Evolutionary conservation across 192 early-diverging fungal species (phyloP).

Genomic region (Entomortierella parvispora): DNA sequence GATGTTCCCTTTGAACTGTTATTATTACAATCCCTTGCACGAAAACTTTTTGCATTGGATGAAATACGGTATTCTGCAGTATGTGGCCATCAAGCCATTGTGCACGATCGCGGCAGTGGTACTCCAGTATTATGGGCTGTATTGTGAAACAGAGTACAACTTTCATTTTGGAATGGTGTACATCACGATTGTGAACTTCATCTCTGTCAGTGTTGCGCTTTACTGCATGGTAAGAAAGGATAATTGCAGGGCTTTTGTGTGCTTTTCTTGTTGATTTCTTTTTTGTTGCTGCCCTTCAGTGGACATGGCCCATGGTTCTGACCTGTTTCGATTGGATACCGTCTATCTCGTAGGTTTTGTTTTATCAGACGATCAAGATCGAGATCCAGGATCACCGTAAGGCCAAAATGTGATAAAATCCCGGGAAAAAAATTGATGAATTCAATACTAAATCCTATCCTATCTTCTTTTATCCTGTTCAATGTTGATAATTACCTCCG

Average conservation of each 20-base stretch:
- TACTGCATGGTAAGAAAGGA: conserved; percentile 74
- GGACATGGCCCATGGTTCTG: not conserved
- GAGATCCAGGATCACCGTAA: conserved; percentile 48
- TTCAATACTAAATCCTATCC: not conserved
- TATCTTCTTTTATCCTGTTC: not conserved
- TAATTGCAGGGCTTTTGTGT: too few species aligned
- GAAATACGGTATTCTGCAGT: conserved; percentile 78
- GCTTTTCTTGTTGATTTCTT: conserved; percentile 42
- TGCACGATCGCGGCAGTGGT: conserved; percentile 70
- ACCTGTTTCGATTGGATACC: not conserved
- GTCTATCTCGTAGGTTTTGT: conserved; percentile 24
- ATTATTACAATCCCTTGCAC: conserved; percentile 65
- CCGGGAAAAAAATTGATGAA: not conserved
- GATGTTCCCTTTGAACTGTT: conserved; percentile 72
- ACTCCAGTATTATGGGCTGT: conserved; percentile 66
- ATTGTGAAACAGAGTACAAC: conserved; percentile 69
- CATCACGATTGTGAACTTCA: conserved; percentile 68
- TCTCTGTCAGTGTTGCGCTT: conserved; percentile 70
- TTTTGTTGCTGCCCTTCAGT: not conserved
- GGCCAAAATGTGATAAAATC: not conserved
- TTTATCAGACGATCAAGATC: conserved; percentile 39
- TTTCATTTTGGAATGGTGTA: conserved; percentile 76
- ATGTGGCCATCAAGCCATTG: conserved; percentile 68
- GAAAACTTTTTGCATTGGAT: conserved; percentile 65
- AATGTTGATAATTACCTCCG: too few species aligned